Evolutionary conservation across 441 rosid genomes (phyloP).

Genomic region (Adansonia madagascariensis): DNA sequence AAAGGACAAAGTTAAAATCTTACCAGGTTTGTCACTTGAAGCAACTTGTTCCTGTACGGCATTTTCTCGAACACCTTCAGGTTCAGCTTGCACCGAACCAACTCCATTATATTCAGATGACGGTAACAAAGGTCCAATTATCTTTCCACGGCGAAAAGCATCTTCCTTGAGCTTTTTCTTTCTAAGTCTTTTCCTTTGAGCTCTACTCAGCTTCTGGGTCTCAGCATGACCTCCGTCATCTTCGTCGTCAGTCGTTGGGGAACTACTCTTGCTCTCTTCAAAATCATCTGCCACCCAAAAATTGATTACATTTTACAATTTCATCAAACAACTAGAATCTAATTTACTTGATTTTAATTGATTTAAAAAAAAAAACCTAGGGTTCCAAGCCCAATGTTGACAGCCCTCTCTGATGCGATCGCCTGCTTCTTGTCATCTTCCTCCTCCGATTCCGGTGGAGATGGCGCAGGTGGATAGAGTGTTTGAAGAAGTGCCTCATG

Average conservation of each 20-base stretch:
- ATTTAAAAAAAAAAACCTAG: slow-evolving; percentile 45
- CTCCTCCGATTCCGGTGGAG: slow-evolving; percentile 32
- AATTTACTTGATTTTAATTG: background rate
- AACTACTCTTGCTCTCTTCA: slow-evolving; percentile 29
- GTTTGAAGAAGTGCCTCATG: slow-evolving; percentile 66
- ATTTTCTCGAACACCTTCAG: slow-evolving; percentile 60
- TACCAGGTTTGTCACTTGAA: slow-evolving; percentile 14
- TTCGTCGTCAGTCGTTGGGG: slow-evolving; percentile 32
- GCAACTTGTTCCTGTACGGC: slow-evolving; percentile 35
- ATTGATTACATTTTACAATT: background rate
- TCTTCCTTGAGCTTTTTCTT: slow-evolving; percentile 73
- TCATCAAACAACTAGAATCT: background rate
- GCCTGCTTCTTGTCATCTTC: slow-evolving; percentile 33
- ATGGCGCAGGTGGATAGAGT: slow-evolving; percentile 50
- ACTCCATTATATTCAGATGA: background rate
- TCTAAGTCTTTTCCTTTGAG: slow-evolving; percentile 74
- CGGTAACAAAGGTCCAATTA: slow-evolving; percentile 69
- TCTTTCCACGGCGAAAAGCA: slow-evolving; percentile 44
- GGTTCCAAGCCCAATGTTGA: slow-evolving; percentile 44
- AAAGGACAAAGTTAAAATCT: background rate
- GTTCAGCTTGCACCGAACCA: slow-evolving; percentile 15
- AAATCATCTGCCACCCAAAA: slow-evolving; percentile 48
- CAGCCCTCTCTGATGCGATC: slow-evolving; percentile 10
- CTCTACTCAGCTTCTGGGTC: slow-evolving; percentile 51
- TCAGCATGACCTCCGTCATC: slow-evolving; percentile 26